Base-by-base conservation (phyloP, 352 stramenopile genomes). In the Elongisporangium senticosum region DNA sequence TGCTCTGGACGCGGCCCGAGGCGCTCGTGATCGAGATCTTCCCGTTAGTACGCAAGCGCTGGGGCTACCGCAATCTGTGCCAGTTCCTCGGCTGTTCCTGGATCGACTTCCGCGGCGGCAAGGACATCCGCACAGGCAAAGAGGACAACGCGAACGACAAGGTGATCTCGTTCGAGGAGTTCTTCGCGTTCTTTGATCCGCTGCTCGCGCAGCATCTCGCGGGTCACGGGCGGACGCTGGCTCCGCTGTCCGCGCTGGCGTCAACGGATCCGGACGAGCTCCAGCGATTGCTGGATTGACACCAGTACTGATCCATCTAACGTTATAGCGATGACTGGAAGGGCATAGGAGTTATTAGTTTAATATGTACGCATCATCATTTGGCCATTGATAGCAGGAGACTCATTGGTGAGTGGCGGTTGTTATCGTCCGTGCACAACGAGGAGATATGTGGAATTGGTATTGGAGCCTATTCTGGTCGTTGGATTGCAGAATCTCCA, bases 1-100 rank as follows among this genome's bases (percentile, higher is more conserved):
- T 92, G 2, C 20, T 87, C 0, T 93, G 82, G 77, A 60, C 79
- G 15, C 69, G 72, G 11, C 79, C 79, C 0, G 56, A 62, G 58
- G 86, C 77, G 20, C 66, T 69, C 4, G 64, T 93, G 13, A 23
- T 93, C 20, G 84, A 93, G 62, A 91, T 93, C 56, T 93, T 93
- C 51, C 84, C 81, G 0, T 72, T 72, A 23, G 4, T 65, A 8
- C 67, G 71, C 13, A 64, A 62, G 11, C 76, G 79, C 8, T 93
- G 77, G 76, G 84, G 84, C 6, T 91, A 88, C 56, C 78, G 82
- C 17, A 91, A 93, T 49, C 51, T 93, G 37, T 93, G 84, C 39
- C 79, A 89, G 51, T 85, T 81, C 47, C 40, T 87, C 6, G 84
- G 81, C 28, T 90, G 81, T 56, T 51, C 82, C 33, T 93, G 80